A percentile compares a stretch with the other conserved stretches of the same genome.
Evolutionary conservation across 441 rosid species (phyloP).

Genomic region (Populus hybrid): DNA sequence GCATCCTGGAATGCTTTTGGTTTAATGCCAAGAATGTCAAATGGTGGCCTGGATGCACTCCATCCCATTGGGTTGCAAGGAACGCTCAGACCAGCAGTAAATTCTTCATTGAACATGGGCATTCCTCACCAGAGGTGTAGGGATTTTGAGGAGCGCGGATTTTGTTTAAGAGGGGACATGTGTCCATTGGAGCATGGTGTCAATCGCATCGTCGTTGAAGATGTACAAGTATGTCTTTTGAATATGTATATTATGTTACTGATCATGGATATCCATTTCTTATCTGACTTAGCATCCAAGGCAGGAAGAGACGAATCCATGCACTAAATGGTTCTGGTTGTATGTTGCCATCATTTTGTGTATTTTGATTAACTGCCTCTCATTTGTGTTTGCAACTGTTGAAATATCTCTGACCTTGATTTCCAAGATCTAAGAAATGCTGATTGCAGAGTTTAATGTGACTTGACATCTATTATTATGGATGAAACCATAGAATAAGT

Average conservation of each 20-base stretch:
- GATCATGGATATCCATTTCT: background rate
- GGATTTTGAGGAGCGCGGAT: slow-evolving; percentile 99
- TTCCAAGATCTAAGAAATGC: background rate
- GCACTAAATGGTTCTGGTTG: background rate
- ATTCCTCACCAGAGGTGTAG: slow-evolving; percentile 87
- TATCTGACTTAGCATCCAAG: slow-evolving; percentile 1
- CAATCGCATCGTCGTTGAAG: slow-evolving; percentile 96
- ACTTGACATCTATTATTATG: background rate
- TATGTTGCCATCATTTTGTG: background rate
- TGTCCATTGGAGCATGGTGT: slow-evolving; percentile 99
- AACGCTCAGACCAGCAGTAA: slow-evolving; percentile 58
- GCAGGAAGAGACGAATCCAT: background rate
- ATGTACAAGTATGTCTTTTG: slow-evolving; percentile 75
- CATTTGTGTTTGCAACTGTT: background rate
- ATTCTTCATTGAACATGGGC: slow-evolving; percentile 62
- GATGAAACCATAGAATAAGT: background rate
- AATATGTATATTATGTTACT: background rate
- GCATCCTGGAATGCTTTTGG: slow-evolving; percentile 86
- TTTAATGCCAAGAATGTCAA: slow-evolving; percentile 68
- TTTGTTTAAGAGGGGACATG: slow-evolving; percentile 99
- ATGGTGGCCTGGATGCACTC: slow-evolving; percentile 74
- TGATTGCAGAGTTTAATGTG: background rate
- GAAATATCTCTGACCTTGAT: background rate
- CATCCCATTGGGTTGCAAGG: slow-evolving; percentile 78
- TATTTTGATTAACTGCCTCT: background rate